Evolutionary conservation across 2,329 filamentous ascomycete genomes (phyloP), one percentile per base, ranked within the genome.

Genomic region (Apiospora saccharicola): DNA sequence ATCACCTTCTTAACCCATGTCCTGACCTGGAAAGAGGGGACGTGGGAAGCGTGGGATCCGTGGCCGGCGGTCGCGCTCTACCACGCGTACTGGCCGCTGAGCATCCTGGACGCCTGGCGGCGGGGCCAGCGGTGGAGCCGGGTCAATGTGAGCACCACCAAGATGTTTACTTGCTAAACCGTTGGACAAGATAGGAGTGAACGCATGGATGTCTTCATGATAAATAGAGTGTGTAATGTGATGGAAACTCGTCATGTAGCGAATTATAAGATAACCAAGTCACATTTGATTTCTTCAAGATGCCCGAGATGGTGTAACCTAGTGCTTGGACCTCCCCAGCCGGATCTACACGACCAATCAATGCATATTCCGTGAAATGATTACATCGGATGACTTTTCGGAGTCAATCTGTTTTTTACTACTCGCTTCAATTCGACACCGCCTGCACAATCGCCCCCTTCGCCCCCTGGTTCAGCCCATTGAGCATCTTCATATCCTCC

Each of bases 131-230:
- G 82, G 72, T 94, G 91, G 92, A 91, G 87, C 74, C 84, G 90
- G 73, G 79, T 92, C 49, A 93, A 94, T 80, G 90, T 93, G 3
- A 92, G 90, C 76, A 93, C 92, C 16, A 86, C 85, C 37, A 90
- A 80, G 47, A 74, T 79, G 72, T 79, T 80, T 46, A 47, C 6
- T 6, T 68, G 64, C n/a, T 72, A 49, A 22, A 44, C 4, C 5
- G 26, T 6, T 16, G 2, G 2, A 8, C 24, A 5, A 24, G 37
- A 2, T 3, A 8, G 0, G 30, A 19, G 16, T 16, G 34, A 67
- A 14, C 0, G 2, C 24, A 43, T 22, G 1, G 12, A 30, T 43
- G 34, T 43, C 19, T 14, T 24, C 34, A 14, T 24, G 14, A 30
- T 34, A 19, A 2, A 37, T 10, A 22, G 46, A 4, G 43, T 44